Conservation (phyloP, 2,329 filamentous ascomycete genomes). For the Hortaea sp. region DNA sequence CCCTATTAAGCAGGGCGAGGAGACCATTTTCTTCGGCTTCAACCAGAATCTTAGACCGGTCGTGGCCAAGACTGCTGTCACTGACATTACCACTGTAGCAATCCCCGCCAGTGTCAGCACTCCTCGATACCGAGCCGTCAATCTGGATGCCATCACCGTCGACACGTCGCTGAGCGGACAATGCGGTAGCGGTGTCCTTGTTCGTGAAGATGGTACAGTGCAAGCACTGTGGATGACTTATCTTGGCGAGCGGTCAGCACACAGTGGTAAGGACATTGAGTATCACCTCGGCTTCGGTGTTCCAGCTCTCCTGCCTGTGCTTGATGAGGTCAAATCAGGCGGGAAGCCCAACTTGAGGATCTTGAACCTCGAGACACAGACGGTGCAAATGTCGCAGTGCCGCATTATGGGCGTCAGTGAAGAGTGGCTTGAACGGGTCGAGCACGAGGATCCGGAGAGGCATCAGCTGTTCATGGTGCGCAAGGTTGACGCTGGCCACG, state of each 20-base stretch:
- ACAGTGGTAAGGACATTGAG: conserved; percentile 80
- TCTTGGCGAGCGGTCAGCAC: conserved; percentile 73
- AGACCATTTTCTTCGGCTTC: conserved; percentile 96
- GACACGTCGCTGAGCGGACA: conserved; percentile 86
- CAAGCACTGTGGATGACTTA: conserved; percentile 96
- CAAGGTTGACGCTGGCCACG: conserved; percentile 62
- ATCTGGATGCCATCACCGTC: conserved; percentile 92
- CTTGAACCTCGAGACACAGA: conserved; percentile 85
- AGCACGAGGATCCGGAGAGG: conserved; percentile 76
- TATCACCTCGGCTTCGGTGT: conserved; percentile 91
- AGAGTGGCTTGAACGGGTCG: conserved; percentile 87
- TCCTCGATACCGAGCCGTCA: conserved; percentile 86
- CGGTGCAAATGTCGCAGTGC: conserved; percentile 93
- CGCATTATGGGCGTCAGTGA: conserved; percentile 95
- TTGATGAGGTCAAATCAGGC: conserved; percentile 73
- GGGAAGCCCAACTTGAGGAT: conserved; percentile 75
- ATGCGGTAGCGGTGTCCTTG: conserved; percentile 86
- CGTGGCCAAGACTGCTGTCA: conserved; percentile 86
- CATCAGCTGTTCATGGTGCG: conserved; percentile 98
- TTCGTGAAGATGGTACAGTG: conserved; percentile 81
- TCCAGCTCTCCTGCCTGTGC: conserved; percentile 78
- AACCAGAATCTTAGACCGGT: conserved; percentile 92
- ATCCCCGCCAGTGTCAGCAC: conserved; percentile 90
- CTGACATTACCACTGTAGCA: conserved; percentile 92
- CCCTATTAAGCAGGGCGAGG: conserved; percentile 81